Evolutionary conservation across 768 basidiomycete genomes (phyloP).

Genomic region (Gymnopilus junonius): DNA sequence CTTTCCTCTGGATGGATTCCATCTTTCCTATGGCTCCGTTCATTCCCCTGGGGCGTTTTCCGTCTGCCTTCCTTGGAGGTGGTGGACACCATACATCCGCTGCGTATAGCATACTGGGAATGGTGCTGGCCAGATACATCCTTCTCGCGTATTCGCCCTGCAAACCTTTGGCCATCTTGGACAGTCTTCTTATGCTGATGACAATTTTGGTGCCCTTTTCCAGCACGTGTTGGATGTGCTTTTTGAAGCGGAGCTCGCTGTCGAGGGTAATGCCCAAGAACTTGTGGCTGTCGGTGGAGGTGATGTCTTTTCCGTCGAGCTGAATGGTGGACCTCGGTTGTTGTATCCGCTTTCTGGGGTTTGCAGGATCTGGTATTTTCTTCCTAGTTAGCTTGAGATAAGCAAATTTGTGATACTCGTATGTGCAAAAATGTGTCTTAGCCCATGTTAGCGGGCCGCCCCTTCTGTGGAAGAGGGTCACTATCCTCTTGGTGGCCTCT

Average conservation of each 20-base stretch:
- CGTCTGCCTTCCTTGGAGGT: not conserved
- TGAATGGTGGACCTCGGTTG: not conserved
- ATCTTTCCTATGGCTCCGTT: slow-evolving; percentile 6
- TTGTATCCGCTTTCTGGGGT: not conserved
- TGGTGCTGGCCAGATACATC: slow-evolving; percentile 29
- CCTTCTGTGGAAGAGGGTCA: not conserved
- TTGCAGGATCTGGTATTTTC: not conserved
- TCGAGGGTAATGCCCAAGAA: not conserved
- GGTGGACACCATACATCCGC: slow-evolving; percentile 29
- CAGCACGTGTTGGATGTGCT: not conserved
- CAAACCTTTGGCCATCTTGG: slow-evolving; percentile 23
- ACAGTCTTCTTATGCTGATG: slow-evolving; percentile 22
- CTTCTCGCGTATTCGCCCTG: slow-evolving; percentile 12
- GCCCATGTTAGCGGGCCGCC: slow-evolving; percentile 10
- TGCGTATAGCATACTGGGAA: slow-evolving; percentile 37
- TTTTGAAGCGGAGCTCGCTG: not conserved
- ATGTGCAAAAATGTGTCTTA: not conserved
- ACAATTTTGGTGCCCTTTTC: slow-evolving; percentile 13
- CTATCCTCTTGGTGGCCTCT: not conserved
- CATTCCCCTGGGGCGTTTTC: not conserved
- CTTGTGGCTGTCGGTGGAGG: not conserved
- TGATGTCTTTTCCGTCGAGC: not conserved
- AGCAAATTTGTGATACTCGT: slow-evolving; percentile 8
- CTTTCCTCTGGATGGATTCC: slow-evolving; percentile 7
- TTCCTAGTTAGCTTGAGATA: not conserved